Conservation (phyloP, 2,329 filamentous ascomycete species). For the Epichloe bromicola region DNA sequence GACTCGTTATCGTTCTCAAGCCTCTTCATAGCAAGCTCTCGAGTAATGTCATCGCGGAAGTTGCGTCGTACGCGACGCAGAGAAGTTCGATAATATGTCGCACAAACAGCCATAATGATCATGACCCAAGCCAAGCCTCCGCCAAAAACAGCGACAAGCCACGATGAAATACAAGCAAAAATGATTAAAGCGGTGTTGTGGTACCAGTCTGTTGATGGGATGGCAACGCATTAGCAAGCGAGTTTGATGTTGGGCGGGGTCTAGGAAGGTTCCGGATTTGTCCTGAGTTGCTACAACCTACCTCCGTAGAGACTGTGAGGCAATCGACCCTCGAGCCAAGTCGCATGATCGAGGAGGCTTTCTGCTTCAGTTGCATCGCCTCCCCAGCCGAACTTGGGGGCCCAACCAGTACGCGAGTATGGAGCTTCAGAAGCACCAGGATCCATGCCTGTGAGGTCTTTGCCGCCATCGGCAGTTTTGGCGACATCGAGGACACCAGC, state of each 20-base stretch:
- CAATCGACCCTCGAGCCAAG: slow-evolving; percentile 69
- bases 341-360: slow-evolving; percentile 75
- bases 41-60: slow-evolving; percentile 84
- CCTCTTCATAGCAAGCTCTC: slow-evolving; percentile 75
- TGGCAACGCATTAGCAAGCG: background rate
- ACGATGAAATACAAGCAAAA: slow-evolving; percentile 82
- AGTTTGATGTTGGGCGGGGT: background rate
- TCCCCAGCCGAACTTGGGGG: slow-evolving; percentile 68
- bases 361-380: slow-evolving; percentile 42
- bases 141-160: slow-evolving; percentile 78
- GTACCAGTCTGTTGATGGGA: slow-evolving; percentile 73
- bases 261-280: background rate
- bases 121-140: slow-evolving; percentile 90
- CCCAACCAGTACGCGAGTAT: slow-evolving; percentile 61
- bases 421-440: slow-evolving; percentile 38
- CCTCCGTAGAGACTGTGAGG: slow-evolving; percentile 86
- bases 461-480: slow-evolving; percentile 35
- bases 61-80: slow-evolving; percentile 87
- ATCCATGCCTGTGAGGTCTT: slow-evolving; percentile 34
- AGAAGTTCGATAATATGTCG: slow-evolving; percentile 94
- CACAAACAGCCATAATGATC: slow-evolving; percentile 81
- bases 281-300: slow-evolving; percentile 24
- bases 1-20: slow-evolving; percentile 86
- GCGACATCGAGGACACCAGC: slow-evolving; percentile 49
- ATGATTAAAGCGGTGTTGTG: slow-evolving; percentile 91